A percentile compares a stretch with the other conserved stretches of the same genome.
Conservation (phyloP, 2,329 filamentous ascomycete species). For the Talaromyces sp. region DNA sequence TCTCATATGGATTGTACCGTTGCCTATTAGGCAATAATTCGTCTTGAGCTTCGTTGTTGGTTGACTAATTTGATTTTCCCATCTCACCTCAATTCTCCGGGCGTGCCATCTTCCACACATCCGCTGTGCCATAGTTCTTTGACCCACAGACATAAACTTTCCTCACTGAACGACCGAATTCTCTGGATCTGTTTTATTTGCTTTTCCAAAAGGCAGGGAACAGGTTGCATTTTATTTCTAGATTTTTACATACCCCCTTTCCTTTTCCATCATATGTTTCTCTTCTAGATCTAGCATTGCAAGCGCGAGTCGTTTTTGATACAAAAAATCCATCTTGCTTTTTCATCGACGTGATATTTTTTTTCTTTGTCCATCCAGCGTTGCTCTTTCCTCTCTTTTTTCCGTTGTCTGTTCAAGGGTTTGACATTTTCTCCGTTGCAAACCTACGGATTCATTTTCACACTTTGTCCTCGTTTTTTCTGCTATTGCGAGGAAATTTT, state of each 20-base stretch:
- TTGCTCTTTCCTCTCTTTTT: neutral
- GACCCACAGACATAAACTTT: slow-evolving; percentile 5
- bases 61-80: neutral
- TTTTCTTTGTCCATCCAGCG: slow-evolving; percentile 8
- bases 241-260: slow-evolving; percentile 23
- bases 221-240: slow-evolving; percentile 22
- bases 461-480: neutral
- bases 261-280: slow-evolving; percentile 23
- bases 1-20: slow-evolving; percentile 30
- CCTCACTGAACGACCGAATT: slow-evolving; percentile 7
- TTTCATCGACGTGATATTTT: slow-evolving; percentile 6
- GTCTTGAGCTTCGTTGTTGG: neutral
- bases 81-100: slow-evolving; percentile 2
- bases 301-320: slow-evolving; percentile 31
- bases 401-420: neutral
- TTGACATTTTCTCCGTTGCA: neutral
- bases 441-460: neutral
- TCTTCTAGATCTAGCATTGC: slow-evolving; percentile 39
- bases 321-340: slow-evolving; percentile 11
- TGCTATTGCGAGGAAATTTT: neutral
- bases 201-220: slow-evolving; percentile 6
- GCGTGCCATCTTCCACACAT: slow-evolving; percentile 7
- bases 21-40: slow-evolving; percentile 18
- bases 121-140: slow-evolving; percentile 16
- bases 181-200: slow-evolving; percentile 7